Evolutionary conservation across 2,329 filamentous ascomycete genomes (phyloP), one percentile per base, ranked within the genome.

Genomic region (Penicillium carneum): DNA sequence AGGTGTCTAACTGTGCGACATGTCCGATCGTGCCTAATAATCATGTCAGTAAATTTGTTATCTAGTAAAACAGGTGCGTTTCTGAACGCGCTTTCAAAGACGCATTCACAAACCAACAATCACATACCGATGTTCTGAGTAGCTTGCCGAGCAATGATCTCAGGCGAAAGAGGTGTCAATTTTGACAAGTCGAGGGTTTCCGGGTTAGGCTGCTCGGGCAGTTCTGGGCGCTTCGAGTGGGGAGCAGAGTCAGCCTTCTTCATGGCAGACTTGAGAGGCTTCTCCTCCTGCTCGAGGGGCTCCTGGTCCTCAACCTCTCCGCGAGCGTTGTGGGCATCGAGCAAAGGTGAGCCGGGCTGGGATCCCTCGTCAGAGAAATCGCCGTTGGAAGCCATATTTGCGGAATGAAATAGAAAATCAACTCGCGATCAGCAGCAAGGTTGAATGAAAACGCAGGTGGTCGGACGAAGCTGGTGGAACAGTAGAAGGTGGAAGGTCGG

Each of bases 101-200:
- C 18, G 23, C 23, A 31, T 29, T 18, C 50, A 55, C 29, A 33
- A 34, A n/a, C 8, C 1, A 51, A 18, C 16, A 26, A 11, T 20
- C 46, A 57, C 52, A 51, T 97, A 68, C 94, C 95, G 73, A 98
- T 97, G 82, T 98, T 98, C 85, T 98, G 97, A 59, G 95, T 99
- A 58, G 95, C 95, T 86, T 99, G 95, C 74, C 95, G 88, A 64
- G 93, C 92, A 76, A 99, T 99, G 77, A 99, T 98, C 79, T 98
- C 94, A 69, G 93, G 93, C 16, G 94, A 96, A 72, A 97, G 84
- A 60, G 95, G 94, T 69, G 86, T 92, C 72, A 99, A 84, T 55
- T 82, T 87, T 69, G 87, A 86, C 73, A 97, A 86, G 75, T 98
- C 92, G 74, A 99, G 86, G 71, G 93, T 90, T 78, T 90, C 88